These are phyloP conservation scores for Jackrogersella minutella DNA, from an alignment of 495 filamentous ascomycete species.

Conservation along the genomic window DNA sequence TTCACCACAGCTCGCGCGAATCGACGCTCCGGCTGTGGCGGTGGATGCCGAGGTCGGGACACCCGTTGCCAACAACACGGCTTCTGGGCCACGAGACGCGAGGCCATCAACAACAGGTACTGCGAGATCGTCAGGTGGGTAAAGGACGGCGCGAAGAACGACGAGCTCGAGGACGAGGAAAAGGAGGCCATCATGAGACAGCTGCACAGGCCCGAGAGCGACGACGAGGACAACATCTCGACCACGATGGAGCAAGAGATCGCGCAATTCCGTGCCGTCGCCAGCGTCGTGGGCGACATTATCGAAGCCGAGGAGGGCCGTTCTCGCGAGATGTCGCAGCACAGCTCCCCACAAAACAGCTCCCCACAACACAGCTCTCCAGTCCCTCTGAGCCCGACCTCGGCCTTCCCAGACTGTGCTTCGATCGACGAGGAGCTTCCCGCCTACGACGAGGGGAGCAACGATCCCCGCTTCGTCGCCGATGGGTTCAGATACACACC, in stretches of 20 bases:
- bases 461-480: conserved; percentile 41
- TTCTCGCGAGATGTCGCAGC: conserved; percentile 20
- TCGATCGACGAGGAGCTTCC: conserved; percentile 49
- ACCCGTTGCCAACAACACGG: conserved; percentile 46
- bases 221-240: conserved; percentile 42
- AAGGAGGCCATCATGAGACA: conserved; percentile 46
- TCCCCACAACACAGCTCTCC: conserved; percentile 17
- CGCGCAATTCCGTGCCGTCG: conserved; percentile 55
- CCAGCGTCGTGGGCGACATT: conserved; percentile 55
- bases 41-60: conserved; percentile 43
- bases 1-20: conserved; percentile 52
- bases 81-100: conserved; percentile 12
- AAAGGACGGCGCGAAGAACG: conserved; percentile 14
- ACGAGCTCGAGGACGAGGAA: conserved; percentile 46
- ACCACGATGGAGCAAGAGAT: conserved; percentile 56
- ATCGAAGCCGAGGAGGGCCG: conserved; percentile 55
- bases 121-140: conserved; percentile 25
- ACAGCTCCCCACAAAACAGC: conserved; percentile 4
- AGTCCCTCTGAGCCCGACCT: conserved; percentile 39
- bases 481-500: conserved; percentile 51
- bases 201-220: conserved; percentile 29
- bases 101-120: conserved; percentile 26
- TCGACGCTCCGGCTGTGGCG: conserved; percentile 49
- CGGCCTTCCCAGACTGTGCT: conserved; percentile 43
- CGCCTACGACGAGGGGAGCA: conserved; percentile 47